phyloP scores from a whole-genome alignment of 345 rosid species.

The Acer yangbiense region DNA sequence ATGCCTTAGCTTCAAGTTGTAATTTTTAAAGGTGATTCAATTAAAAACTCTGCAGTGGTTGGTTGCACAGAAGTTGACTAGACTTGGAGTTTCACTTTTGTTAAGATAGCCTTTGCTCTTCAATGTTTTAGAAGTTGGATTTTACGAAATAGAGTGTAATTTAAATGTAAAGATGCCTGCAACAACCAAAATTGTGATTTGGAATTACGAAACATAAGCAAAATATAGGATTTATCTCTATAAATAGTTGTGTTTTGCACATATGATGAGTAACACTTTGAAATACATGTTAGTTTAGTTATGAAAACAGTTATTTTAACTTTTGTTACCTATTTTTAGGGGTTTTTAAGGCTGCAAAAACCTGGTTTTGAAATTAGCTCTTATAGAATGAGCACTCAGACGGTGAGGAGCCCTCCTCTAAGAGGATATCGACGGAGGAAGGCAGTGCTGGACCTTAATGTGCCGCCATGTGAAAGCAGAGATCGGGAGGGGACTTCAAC shows the following conservation, averaged over 20 bases:
- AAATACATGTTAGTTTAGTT: neutral
- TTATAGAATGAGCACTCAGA: slow-evolving; percentile 48
- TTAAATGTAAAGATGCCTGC: neutral
- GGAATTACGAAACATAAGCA: neutral
- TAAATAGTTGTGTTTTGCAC: neutral
- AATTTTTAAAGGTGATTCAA: neutral
- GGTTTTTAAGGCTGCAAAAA: slow-evolving; percentile 2
- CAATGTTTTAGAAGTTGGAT: neutral
- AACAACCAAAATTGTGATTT: neutral
- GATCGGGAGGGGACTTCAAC: slow-evolving; percentile 60
- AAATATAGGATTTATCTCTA: neutral
- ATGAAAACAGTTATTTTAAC: neutral
- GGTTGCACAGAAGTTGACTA: neutral
- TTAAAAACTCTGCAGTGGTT: neutral
- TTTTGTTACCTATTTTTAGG: neutral
- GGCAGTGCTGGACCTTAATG: slow-evolving; percentile 48
- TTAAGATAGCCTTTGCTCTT: neutral
- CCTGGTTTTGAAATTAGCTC: slow-evolving; percentile 1
- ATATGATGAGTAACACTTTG: neutral
- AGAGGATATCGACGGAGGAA: slow-evolving; percentile 62
- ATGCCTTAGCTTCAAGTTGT: neutral
- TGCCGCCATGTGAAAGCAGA: slow-evolving; percentile 53
- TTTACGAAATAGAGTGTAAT: neutral
- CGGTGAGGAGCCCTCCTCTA: slow-evolving; percentile 35
- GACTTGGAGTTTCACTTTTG: neutral